Conservation (phyloP, 495 filamentous ascomycete species). For the Podospora pseudopauciseta region DNA sequence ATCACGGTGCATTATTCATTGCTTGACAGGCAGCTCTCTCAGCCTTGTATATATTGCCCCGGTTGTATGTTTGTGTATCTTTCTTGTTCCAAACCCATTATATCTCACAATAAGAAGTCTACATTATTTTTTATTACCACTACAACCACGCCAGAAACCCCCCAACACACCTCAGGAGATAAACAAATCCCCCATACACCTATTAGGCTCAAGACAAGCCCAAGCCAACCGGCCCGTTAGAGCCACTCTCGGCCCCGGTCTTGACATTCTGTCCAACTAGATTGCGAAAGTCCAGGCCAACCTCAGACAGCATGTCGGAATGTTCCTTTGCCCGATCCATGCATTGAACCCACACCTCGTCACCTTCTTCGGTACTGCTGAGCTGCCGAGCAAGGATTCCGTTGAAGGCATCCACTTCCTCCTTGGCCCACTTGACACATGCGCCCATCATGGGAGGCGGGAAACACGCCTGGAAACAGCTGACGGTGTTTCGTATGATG, state of each 20-base stretch:
- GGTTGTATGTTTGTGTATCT: not conserved
- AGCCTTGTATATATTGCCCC: not conserved
- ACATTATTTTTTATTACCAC: not conserved
- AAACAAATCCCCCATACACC: not conserved
- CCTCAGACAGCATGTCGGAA: conserved; percentile 73
- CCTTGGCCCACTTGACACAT: conserved; percentile 93
- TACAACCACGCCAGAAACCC: not conserved
- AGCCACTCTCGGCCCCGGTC: conserved; percentile 14
- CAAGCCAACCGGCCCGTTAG: conserved; percentile 38
- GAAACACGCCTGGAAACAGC: conserved; percentile 86
- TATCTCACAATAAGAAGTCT: conserved; percentile 1
- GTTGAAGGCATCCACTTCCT: conserved; percentile 88
- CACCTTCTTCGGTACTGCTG: conserved; percentile 67
- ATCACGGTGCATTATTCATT: not conserved
- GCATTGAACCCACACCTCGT: conserved; percentile 74
- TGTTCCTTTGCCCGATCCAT: conserved; percentile 77
- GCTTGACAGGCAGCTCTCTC: not conserved
- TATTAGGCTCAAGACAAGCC: conserved; percentile 32
- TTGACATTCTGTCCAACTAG: conserved; percentile 51
- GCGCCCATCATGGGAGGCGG: conserved; percentile 81
- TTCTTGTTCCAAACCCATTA: not conserved
- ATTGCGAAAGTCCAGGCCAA: conserved; percentile 85
- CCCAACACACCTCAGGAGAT: not conserved
- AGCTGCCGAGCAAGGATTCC: conserved; percentile 74
- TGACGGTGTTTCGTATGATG: conserved; percentile 85